Evolutionary conservation across 2,329 filamentous ascomycete genomes (phyloP).

Genomic region (Sordariomycetes sp.): DNA sequence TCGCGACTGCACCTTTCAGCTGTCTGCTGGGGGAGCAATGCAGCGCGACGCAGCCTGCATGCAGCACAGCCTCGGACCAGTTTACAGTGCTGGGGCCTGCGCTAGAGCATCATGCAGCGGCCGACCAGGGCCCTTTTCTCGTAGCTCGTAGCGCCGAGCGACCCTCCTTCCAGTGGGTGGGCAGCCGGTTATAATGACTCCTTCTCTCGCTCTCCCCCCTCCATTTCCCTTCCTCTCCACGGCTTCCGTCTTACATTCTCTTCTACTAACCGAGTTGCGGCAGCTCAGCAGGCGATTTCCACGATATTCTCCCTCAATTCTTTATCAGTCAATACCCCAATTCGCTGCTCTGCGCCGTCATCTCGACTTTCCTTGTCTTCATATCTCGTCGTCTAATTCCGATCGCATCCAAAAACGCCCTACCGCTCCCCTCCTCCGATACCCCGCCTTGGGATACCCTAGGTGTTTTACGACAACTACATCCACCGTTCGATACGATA

Average conservation of each 20-base stretch:
- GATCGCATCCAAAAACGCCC: too few relatives aligned
- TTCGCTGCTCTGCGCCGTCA: slow-evolving; percentile 41
- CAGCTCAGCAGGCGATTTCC: slow-evolving; percentile 51
- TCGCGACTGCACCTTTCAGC: slow-evolving; percentile 4
- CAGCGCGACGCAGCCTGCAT: not conserved
- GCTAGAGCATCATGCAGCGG: not conserved
- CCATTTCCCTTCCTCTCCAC: slow-evolving; percentile 34
- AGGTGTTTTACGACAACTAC: not conserved
- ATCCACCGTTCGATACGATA: too few relatives aligned
- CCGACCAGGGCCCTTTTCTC: not conserved
- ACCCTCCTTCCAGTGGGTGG: too few relatives aligned
- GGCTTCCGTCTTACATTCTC: slow-evolving; percentile 48
- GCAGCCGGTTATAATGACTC: too few relatives aligned
- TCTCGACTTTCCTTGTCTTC: slow-evolving; percentile 32
- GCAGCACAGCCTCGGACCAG: slow-evolving; percentile 1
- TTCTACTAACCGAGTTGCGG: slow-evolving; percentile 44
- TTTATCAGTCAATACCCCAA: slow-evolving; percentile 9
- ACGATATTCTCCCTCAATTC: slow-evolving; percentile 11
- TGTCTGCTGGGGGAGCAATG: not conserved
- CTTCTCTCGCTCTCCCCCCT: slow-evolving; percentile 31
- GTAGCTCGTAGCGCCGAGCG: not conserved
- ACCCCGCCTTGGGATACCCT: slow-evolving; percentile 6
- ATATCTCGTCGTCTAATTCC: slow-evolving; percentile 6
- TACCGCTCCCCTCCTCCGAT: slow-evolving; percentile 7
- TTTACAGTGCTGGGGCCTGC: not conserved